Base-by-base conservation (phyloP, 345 rosid species). In the Kandelia obovata region DNA sequence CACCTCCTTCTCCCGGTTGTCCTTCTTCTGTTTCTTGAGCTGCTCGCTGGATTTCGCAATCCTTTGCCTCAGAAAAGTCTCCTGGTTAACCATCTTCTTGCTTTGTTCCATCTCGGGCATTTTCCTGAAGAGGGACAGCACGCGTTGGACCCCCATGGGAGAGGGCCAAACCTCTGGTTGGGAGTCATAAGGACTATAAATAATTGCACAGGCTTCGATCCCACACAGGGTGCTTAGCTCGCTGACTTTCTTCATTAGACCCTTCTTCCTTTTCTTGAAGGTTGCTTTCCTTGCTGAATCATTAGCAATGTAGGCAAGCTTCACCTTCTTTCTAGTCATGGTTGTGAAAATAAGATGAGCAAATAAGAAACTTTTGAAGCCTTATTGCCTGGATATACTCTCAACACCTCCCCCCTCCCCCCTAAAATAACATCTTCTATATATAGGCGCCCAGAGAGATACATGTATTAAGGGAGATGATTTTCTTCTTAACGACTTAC, bases 101-200 rank as follows among this genome's bases (percentile, higher is more conserved):
- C 63, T 16, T 26, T 67, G 71, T 23, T 67, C 71, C 71, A 67
- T 67, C 37, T 67, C 62, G 1, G 71, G 63, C 71, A 67, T 15
- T 37, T 57, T 31, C 62, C 39, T 37, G 71, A 67, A 67, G 9
- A 19, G 62, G 3, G 37, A 31, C 16, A 65, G 34, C 47, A 71
- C 75, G 1, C 56, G 35, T 20, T 57, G 64, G 23, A 58, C 68
- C 47, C 62, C 75, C 7, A 6, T 10, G 2, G 57, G 53, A 10
- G 75, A 65, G 30, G 75, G 75, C 69, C 69, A 71, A 7, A 65
- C 68, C 64, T 71, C 69, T 1, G 75, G 75, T 5, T 64, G 75
- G 7, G 69, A 0, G 16, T 71, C 65, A 9, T 71, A 56, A 0
- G 69, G 69, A 25, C 63, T 56, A 37, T 56, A 64, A 6, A 71